Conservation (phyloP, 2,329 filamentous ascomycete genomes). For the Magnaporthiopsis poae region DNA sequence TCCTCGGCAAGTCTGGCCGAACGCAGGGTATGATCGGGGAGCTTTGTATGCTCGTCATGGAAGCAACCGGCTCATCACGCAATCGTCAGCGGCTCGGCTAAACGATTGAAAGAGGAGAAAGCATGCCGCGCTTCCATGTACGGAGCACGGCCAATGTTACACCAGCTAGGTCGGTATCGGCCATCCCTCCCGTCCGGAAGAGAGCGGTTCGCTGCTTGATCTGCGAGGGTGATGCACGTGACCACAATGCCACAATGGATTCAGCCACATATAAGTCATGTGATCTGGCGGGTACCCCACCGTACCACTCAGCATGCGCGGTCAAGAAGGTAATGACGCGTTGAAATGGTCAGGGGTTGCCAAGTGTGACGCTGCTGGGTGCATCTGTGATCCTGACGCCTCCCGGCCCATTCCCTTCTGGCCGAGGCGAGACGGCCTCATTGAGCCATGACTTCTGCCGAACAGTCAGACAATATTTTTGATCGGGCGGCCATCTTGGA, state of each 20-base stretch:
- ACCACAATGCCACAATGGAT: not conserved
- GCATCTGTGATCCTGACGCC: not conserved
- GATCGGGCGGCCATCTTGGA: slow-evolving; percentile 28
- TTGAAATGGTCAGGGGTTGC: not conserved
- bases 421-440: not conserved
- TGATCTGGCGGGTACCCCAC: not conserved
- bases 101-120: not conserved
- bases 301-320: too few species aligned
- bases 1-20: not conserved
- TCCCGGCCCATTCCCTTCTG: not conserved
- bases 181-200: not conserved
- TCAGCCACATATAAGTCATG: not conserved
- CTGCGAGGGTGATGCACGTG: not conserved
- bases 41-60: not conserved
- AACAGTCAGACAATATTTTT: not conserved
- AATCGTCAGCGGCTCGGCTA: not conserved
- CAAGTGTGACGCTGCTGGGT: too few species aligned
- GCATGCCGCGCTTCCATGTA: not conserved
- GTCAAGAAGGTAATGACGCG: not conserved
- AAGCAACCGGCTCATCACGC: not conserved
- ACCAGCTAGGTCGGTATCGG: too few species aligned
- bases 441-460: not conserved
- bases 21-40: too few species aligned
- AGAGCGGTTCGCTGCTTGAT: not conserved
- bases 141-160: not conserved